Evolutionary conservation across 2,329 filamentous ascomycete genomes (phyloP).

Genomic region (Colletotrichum lini): DNA sequence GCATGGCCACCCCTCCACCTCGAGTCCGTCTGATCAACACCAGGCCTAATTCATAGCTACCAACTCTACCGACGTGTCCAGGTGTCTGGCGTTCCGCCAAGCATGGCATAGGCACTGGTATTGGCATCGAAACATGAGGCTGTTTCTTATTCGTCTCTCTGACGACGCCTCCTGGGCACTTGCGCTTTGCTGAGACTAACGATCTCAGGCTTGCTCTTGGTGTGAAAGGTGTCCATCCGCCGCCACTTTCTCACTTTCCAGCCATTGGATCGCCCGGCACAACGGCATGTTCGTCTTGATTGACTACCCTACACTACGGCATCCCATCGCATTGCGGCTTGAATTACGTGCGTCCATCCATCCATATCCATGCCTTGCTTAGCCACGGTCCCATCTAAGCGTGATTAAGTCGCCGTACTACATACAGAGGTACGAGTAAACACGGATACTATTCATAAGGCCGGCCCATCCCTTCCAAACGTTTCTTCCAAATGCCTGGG

Average conservation of each 20-base stretch:
- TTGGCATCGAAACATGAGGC: slow-evolving; percentile 52
- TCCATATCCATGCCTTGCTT: not conserved
- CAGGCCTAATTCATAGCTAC: not conserved
- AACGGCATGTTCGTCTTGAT: slow-evolving; percentile 38
- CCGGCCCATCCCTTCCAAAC: not conserved
- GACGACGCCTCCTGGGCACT: slow-evolving; percentile 32
- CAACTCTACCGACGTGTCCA: slow-evolving; percentile 18
- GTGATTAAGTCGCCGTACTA: slow-evolving; percentile 33
- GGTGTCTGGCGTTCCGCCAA: slow-evolving; percentile 2
- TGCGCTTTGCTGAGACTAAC: slow-evolving; percentile 34
- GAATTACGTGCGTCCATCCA: slow-evolving; percentile 12
- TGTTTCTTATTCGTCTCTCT: slow-evolving; percentile 48
- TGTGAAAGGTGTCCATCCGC: slow-evolving; percentile 8
- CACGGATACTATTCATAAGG: slow-evolving; percentile 28
- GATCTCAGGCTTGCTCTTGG: not conserved
- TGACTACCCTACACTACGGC: slow-evolving; percentile 36
- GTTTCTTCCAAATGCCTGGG: not conserved
- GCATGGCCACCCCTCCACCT: not conserved
- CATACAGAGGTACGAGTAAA: slow-evolving; percentile 21
- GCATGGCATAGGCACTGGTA: slow-evolving; percentile 24
- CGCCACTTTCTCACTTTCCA: not conserved
- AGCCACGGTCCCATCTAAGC: not conserved
- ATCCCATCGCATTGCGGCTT: slow-evolving; percentile 9
- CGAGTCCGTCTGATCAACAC: slow-evolving; percentile 7
- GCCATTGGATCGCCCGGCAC: slow-evolving; percentile 18